These are phyloP conservation scores for Ogataea angusta DNA, from an alignment of 805 yeast species.

Conservation along the genomic window DNA sequence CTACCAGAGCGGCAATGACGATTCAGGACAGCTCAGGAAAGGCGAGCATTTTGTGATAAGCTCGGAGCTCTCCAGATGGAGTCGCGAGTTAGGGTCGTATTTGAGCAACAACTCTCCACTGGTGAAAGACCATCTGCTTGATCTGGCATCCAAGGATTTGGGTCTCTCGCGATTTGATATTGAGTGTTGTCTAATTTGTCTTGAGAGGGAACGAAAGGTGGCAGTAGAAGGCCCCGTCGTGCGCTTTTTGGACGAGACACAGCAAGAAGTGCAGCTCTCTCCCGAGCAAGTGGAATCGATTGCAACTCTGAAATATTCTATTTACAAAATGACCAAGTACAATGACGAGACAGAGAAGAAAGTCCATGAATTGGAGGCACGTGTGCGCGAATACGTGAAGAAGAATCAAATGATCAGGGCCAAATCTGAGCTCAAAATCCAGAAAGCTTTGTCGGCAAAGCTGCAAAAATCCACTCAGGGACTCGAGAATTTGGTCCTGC, in stretches of 20 bases:
- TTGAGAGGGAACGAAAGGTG: slow-evolving; percentile 18
- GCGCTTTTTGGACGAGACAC: neutral
- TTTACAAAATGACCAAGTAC: slow-evolving; percentile 20
- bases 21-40: slow-evolving; percentile 15
- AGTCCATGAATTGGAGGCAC: slow-evolving; percentile 11
- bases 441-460: slow-evolving; percentile 22
- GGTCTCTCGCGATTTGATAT: slow-evolving; percentile 19
- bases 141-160: slow-evolving; percentile 1
- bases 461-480: slow-evolving; percentile 17
- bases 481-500: slow-evolving; percentile 22
- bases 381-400: slow-evolving; percentile 14
- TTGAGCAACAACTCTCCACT: slow-evolving; percentile 14
- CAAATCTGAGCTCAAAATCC: slow-evolving; percentile 23
- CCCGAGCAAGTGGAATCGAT: slow-evolving; percentile 21
- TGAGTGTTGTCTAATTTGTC: slow-evolving; percentile 22
- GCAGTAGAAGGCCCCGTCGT: slow-evolving; percentile 4
- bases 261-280: slow-evolving; percentile 11
- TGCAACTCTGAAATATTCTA: slow-evolving; percentile 29
- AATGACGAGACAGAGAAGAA: slow-evolving; percentile 15
- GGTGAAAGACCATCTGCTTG: slow-evolving; percentile 12
- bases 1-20: slow-evolving; percentile 11
- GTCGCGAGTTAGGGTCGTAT: slow-evolving; percentile 7
- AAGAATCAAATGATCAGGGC: slow-evolving; percentile 21
- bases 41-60: slow-evolving; percentile 21
- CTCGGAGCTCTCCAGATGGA: slow-evolving; percentile 14